A percentile compares a stretch with the other conserved stretches of the same genome.
Conservation (phyloP, 2,329 filamentous ascomycete species). For the Sphaerulina populicola region DNA sequence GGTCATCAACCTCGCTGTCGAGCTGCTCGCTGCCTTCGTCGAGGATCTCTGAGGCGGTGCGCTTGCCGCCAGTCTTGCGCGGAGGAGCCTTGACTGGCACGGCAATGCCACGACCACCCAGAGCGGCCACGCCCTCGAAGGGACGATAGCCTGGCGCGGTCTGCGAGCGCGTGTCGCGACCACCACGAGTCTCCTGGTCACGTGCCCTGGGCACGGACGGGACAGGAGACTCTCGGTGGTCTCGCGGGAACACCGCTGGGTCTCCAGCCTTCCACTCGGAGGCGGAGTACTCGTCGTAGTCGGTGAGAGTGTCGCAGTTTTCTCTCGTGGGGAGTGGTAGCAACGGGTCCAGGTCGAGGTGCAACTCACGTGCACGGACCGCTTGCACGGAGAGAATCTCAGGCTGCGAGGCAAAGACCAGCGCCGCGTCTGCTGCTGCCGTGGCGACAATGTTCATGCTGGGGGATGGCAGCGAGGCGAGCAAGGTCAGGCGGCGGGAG, state of each 20-base stretch:
- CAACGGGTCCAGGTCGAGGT: conserved; percentile 17
- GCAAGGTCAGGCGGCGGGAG: conserved; percentile 20
- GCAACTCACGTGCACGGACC: conserved; percentile 23
- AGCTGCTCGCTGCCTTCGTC: not conserved
- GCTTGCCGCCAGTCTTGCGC: conserved; percentile 5
- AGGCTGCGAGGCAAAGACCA: conserved; percentile 18
- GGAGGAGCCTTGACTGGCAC: conserved; percentile 10
- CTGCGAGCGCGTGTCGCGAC: not conserved
- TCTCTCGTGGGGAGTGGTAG: conserved; percentile 24
- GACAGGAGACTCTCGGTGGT: not conserved
- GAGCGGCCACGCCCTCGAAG: conserved; percentile 2
- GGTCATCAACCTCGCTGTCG: conserved; percentile 1
- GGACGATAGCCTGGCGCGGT: conserved; percentile 4
- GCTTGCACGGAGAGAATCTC: conserved; percentile 22
- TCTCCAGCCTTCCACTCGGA: conserved; percentile 6
- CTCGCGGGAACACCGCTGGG: not conserved
- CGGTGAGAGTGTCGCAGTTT: conserved; percentile 27
- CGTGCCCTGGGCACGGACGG: too few species aligned
- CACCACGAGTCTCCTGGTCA: not conserved
- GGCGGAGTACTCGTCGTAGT: conserved; percentile 21
- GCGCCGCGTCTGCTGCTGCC: conserved; percentile 16
- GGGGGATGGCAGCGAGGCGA: conserved; percentile 21
- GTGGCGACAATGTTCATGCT: conserved; percentile 10
- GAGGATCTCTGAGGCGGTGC: not conserved
- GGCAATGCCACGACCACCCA: not conserved